Evolutionary conservation across 768 basidiomycete genomes (phyloP).

Genomic region (Cystofilobasidium bisporidii): DNA sequence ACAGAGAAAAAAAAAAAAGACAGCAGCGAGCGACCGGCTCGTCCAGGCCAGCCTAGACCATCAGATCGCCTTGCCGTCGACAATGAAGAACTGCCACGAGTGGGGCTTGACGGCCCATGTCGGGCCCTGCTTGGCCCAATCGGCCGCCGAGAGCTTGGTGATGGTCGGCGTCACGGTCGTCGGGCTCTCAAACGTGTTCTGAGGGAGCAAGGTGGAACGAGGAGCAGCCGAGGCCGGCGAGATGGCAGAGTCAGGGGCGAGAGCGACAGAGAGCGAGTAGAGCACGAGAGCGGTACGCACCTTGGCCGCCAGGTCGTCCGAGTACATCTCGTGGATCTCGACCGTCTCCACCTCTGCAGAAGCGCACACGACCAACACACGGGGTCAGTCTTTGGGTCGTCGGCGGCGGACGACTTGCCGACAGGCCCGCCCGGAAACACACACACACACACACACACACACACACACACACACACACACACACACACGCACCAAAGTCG

Average conservation of each 20-base stretch:
- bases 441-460: neutral
- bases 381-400: no score
- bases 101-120: neutral
- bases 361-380: no score
- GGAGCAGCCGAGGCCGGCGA: no score
- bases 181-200: slow-evolving; percentile 4
- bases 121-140: neutral
- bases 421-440: neutral
- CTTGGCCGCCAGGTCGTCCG: slow-evolving; percentile 43
- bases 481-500: slow-evolving; percentile 31
- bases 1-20: no score
- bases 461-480: slow-evolving; percentile 12
- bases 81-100: slow-evolving; percentile 5
- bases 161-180: neutral
- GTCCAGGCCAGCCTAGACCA: neutral
- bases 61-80: neutral
- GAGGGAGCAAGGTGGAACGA: neutral
- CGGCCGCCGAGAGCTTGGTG: neutral
- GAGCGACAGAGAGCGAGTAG: no score
- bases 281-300: neutral
- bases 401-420: no score
- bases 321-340: slow-evolving; percentile 50
- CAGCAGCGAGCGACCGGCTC: no score
- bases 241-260: no score
- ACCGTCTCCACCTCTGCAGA: slow-evolving; percentile 42